phyloP scores from a whole-genome alignment of 176 grass and related monocot genomes.

The Raddia distichophylla region DNA sequence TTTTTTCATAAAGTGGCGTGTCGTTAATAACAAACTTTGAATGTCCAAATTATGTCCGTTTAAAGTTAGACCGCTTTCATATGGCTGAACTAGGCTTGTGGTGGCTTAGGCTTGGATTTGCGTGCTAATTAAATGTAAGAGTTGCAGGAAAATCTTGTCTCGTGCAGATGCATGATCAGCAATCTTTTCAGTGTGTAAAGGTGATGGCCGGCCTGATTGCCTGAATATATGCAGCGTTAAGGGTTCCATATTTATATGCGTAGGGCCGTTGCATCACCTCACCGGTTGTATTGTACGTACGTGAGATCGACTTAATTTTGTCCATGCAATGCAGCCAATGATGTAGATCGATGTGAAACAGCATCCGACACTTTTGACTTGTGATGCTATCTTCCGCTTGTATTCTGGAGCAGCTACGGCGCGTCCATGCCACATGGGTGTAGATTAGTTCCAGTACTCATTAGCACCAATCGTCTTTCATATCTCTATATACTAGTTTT shows the following conservation, averaged over 20 bases:
- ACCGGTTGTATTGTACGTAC: background rate
- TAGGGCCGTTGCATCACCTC: conserved; percentile 38
- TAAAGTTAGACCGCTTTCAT: too few species aligned
- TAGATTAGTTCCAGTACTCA: background rate
- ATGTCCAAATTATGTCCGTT: too few species aligned
- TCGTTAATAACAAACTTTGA: too few species aligned
- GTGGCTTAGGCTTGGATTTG: too few species aligned
- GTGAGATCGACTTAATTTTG: conserved; percentile 10
- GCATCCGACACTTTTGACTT: conserved; percentile 14
- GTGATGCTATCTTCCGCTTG: conserved; percentile 32
- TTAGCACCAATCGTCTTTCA: background rate
- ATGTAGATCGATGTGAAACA: background rate
- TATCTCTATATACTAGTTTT: background rate
- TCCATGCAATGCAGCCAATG: background rate
- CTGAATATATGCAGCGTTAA: background rate
- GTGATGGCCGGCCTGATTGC: background rate
- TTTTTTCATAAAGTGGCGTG: too few species aligned
- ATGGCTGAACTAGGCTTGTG: too few species aligned
- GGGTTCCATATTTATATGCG: background rate
- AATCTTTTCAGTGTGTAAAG: conserved; percentile 10
- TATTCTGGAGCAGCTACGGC: conserved; percentile 7
- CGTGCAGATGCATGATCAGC: conserved; percentile 7
- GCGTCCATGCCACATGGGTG: background rate
- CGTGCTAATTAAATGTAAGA: background rate
- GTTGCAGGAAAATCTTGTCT: conserved; percentile 32